Conservation (phyloP, 352 stramenopile genomes). For the Elongisporangium undulatum region DNA sequence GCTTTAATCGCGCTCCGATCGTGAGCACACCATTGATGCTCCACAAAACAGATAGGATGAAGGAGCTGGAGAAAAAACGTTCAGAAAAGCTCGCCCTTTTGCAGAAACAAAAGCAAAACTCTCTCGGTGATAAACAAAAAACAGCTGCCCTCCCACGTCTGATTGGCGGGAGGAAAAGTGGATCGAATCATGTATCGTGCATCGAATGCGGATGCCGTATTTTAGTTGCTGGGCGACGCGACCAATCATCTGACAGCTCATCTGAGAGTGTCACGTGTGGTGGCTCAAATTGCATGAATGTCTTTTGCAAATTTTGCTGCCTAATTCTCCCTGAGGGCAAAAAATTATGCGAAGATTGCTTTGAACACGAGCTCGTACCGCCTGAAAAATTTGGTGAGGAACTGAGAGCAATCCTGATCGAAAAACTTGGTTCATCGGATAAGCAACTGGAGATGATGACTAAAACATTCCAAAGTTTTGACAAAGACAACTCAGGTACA, state of each 20-base stretch:
- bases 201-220: constrained; percentile 47
- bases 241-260: not conserved
- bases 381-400: constrained; percentile 51
- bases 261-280: constrained; percentile 22
- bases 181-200: constrained; percentile 47
- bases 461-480: constrained; percentile 46
- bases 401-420: constrained; percentile 56
- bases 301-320: constrained; percentile 58
- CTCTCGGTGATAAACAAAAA: constrained; percentile 51
- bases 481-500: constrained; percentile 55
- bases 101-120: constrained; percentile 54
- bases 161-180: constrained; percentile 72
- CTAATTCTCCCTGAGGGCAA: constrained; percentile 29
- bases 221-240: constrained; percentile 23
- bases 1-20: not conserved
- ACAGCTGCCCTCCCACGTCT: constrained; percentile 45
- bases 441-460: constrained; percentile 33
- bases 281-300: constrained; percentile 54
- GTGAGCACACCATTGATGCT: constrained; percentile 4
- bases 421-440: constrained; percentile 46
- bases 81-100: constrained; percentile 27
- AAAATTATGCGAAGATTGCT: constrained; percentile 76
- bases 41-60: constrained; percentile 53
- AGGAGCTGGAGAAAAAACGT: constrained; percentile 61
- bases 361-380: constrained; percentile 47